A percentile compares a stretch with the other conserved stretches of the same genome.
Evolutionary conservation across 2,329 filamentous ascomycete genomes (phyloP).

Genomic region (Fusarium sp.): DNA sequence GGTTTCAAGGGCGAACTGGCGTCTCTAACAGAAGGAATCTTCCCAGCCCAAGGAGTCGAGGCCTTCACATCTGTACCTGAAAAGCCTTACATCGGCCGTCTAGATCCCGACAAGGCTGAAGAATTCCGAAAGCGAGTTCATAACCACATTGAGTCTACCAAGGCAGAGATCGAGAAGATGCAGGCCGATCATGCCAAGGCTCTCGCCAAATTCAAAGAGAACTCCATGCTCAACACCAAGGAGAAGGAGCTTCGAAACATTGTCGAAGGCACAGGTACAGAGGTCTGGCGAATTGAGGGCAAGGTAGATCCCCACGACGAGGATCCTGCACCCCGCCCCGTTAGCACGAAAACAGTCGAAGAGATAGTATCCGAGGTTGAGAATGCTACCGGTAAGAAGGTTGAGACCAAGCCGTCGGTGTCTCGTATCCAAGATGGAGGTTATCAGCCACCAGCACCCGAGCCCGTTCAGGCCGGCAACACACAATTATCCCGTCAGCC

Average conservation of each 20-base stretch:
- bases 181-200: conserved; percentile 81
- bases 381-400: conserved; percentile 73
- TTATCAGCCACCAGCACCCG: conserved; percentile 70
- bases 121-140: conserved; percentile 85
- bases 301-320: conserved; percentile 65
- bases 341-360: conserved; percentile 69
- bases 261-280: conserved; percentile 68
- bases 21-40: conserved; percentile 84
- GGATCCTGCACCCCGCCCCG: conserved; percentile 51
- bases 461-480: conserved; percentile 53
- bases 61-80: conserved; percentile 61
- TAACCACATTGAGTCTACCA: conserved; percentile 77
- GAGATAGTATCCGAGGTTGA: conserved; percentile 83
- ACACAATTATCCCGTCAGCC: conserved; percentile 63
- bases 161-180: conserved; percentile 86
- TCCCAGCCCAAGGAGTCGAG: conserved; percentile 72
- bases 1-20: conserved; percentile 87
- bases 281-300: conserved; percentile 74
- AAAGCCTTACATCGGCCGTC: conserved; percentile 69
- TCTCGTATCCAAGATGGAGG: conserved; percentile 83
- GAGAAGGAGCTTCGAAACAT: conserved; percentile 81
- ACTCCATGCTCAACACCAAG: conserved; percentile 76
- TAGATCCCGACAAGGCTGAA: conserved; percentile 82
- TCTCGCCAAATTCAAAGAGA: conserved; percentile 79
- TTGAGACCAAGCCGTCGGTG: conserved; percentile 73